phyloP scores from a whole-genome alignment of 2,329 filamentous ascomycete genomes.

The Seiridium unicorne region DNA sequence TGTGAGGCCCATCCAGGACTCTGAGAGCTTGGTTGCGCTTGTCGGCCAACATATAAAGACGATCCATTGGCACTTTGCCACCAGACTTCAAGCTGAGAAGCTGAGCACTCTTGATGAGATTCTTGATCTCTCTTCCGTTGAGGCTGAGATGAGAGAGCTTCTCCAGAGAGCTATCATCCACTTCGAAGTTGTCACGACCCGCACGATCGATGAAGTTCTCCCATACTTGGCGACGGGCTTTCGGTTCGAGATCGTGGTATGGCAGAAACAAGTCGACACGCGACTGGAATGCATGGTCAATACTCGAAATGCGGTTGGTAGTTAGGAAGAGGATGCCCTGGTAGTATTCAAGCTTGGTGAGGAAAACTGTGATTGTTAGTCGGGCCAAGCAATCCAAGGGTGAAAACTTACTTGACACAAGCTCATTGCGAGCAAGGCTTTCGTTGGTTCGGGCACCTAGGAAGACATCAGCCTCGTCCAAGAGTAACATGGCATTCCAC shows the following conservation, averaged over 20 bases:
- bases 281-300: conserved; percentile 36
- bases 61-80: conserved; percentile 24
- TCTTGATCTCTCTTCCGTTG: conserved; percentile 53
- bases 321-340: conserved; percentile 36
- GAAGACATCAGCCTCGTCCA: conserved; percentile 44
- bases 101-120: conserved; percentile 39
- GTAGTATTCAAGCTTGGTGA: conserved; percentile 31
- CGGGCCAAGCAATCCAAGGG: conserved; percentile 4
- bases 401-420: conserved; percentile 24
- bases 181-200: conserved; percentile 27
- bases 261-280: conserved; percentile 31
- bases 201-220: conserved; percentile 30
- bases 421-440: no score
- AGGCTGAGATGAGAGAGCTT: conserved; percentile 37
- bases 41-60: conserved; percentile 29
- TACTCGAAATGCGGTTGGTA: conserved; percentile 31
- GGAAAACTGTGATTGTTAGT: neutral
- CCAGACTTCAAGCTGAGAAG: conserved; percentile 30
- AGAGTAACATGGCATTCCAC: conserved; percentile 41
- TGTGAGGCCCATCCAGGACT: conserved; percentile 3
- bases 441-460: conserved; percentile 27
- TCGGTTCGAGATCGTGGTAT: conserved; percentile 26
- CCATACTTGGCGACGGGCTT: conserved; percentile 32
- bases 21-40: conserved; percentile 23
- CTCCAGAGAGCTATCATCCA: conserved; percentile 27